These are phyloP conservation scores for Pseudogymnoascus sp. DNA, from an alignment of 2,329 filamentous ascomycete genomes.

Conservation along the genomic window DNA sequence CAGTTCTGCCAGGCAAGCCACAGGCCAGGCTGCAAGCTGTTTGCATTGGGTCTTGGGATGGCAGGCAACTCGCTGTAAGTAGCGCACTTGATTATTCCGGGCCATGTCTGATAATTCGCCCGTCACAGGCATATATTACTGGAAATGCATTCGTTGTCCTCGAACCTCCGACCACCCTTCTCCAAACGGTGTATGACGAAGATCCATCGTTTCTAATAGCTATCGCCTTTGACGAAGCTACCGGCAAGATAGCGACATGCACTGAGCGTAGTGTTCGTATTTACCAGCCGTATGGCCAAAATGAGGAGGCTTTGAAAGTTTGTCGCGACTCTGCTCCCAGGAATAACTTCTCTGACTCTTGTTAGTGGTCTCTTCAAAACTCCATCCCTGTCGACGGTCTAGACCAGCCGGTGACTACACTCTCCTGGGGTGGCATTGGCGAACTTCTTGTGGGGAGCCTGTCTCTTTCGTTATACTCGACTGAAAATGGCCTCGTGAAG, in stretches of 20 bases:
- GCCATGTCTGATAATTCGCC: slow-evolving; percentile 14
- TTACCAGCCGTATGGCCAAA: slow-evolving; percentile 65
- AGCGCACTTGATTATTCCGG: neutral
- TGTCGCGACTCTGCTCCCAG: slow-evolving; percentile 19
- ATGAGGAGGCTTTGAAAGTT: slow-evolving; percentile 68
- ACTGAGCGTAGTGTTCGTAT: slow-evolving; percentile 60
- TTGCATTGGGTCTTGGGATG: slow-evolving; percentile 64
- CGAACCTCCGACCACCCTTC: slow-evolving; percentile 59
- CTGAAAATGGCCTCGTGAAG: slow-evolving; percentile 39
- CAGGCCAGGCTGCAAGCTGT: slow-evolving; percentile 69
- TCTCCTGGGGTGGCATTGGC: slow-evolving; percentile 82
- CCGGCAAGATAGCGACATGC: slow-evolving; percentile 77
- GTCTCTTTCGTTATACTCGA: slow-evolving; percentile 59
- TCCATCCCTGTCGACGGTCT: slow-evolving; percentile 43
- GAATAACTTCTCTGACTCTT: slow-evolving; percentile 19
- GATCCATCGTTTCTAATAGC: slow-evolving; percentile 56
- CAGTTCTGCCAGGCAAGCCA: slow-evolving; percentile 71
- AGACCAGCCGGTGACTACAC: slow-evolving; percentile 37
- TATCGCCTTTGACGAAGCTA: slow-evolving; percentile 69
- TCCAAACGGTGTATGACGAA: slow-evolving; percentile 89
- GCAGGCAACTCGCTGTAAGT: slow-evolving; percentile 62
- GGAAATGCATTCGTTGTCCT: slow-evolving; percentile 83
- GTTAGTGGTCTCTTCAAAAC: slow-evolving; percentile 56
- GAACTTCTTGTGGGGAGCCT: slow-evolving; percentile 74
- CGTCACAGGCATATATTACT: slow-evolving; percentile 69